A percentile compares a stretch with the other conserved stretches of the same genome.
These are phyloP conservation scores for Euphorbia lathyris DNA, from an alignment of 345 rosid genomes.

Conservation along the genomic window DNA sequence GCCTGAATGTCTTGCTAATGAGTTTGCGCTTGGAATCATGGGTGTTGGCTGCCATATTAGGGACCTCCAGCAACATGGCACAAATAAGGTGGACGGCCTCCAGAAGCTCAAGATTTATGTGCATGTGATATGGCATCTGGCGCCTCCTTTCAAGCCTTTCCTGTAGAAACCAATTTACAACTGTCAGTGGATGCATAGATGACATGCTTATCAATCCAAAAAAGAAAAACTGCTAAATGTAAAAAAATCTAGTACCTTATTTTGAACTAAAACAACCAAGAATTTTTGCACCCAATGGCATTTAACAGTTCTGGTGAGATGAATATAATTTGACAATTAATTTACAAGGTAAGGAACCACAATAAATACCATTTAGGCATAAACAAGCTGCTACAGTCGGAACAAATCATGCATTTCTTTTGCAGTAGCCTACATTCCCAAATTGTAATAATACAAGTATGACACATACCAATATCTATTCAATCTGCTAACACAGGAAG, in stretches of 20 bases:
- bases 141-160: slow-evolving; percentile 88
- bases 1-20: slow-evolving; percentile 77
- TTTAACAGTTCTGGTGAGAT: not conserved
- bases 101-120: slow-evolving; percentile 91
- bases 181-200: not conserved
- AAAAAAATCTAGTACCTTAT: not conserved
- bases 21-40: slow-evolving; percentile 60
- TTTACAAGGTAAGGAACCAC: not conserved
- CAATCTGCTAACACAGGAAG: not conserved
- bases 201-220: not conserved
- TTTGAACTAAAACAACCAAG: not conserved
- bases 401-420: not conserved
- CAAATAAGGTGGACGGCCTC: slow-evolving; percentile 86
- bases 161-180: slow-evolving; percentile 34
- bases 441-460: not conserved
- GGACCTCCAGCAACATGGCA: slow-evolving; percentile 94
- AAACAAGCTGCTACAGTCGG: not conserved
- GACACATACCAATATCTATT: not conserved
- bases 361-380: not conserved
- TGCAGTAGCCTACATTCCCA: not conserved
- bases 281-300: not conserved
- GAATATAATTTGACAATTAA: not conserved
- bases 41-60: slow-evolving; percentile 79
- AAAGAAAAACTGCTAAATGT: no score
- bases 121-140: slow-evolving; percentile 97